Conservation (phyloP, 1,139 yeast genomes). For the Debaryomycetaceae sp. region DNA sequence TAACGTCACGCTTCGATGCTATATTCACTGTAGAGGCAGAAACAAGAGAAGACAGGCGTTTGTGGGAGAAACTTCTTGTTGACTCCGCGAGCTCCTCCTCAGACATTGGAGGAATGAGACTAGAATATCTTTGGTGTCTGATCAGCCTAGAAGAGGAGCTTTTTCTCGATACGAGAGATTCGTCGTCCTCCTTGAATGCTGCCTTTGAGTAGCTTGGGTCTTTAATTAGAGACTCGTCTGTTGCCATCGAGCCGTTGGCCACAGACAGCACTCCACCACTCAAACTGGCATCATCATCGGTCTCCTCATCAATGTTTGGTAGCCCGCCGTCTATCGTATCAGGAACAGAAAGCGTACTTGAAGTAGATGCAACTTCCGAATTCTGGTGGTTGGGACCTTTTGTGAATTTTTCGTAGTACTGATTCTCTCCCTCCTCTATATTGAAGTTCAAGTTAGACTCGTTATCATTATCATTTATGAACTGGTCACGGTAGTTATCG, state of each 20-base stretch:
- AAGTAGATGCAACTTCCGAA: slow-evolving; percentile 22
- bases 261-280: background rate
- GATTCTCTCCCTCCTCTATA: slow-evolving; percentile 20
- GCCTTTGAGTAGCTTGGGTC: slow-evolving; percentile 21
- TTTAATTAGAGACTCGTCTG: slow-evolving; percentile 27
- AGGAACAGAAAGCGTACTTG: slow-evolving; percentile 34
- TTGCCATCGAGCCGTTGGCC: background rate
- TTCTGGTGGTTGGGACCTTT: slow-evolving; percentile 25
- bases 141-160: slow-evolving; percentile 10
- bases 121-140: slow-evolving; percentile 9
- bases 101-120: slow-evolving; percentile 6
- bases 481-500: slow-evolving; percentile 46
- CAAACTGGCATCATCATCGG: slow-evolving; percentile 21
- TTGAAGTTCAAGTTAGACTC: slow-evolving; percentile 37
- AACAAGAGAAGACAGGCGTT: background rate
- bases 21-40: background rate
- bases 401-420: slow-evolving; percentile 32
- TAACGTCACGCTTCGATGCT: background rate
- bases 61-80: slow-evolving; percentile 1
- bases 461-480: slow-evolving; percentile 45
- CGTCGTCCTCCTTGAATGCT: slow-evolving; percentile 30
- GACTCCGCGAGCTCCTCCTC: slow-evolving; percentile 1
- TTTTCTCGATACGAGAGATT: slow-evolving; percentile 23
- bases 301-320: slow-evolving; percentile 36
- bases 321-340: slow-evolving; percentile 42